Conservation (phyloP, 2,329 filamentous ascomycete species). For the Biscogniauxia sp. region DNA sequence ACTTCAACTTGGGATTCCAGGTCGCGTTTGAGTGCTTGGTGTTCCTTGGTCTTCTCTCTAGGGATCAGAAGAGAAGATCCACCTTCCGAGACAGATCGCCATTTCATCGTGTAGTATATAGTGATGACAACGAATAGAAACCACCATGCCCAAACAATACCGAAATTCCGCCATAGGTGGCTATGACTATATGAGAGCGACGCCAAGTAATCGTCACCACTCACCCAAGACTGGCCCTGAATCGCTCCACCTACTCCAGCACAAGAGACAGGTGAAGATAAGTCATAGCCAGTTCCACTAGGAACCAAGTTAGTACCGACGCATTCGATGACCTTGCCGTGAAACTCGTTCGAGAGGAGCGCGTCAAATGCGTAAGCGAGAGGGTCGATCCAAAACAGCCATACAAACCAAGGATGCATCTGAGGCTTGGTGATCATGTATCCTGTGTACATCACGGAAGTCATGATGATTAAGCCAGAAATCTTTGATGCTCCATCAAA, state of each 20-base stretch:
- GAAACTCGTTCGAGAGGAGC: conserved; percentile 61
- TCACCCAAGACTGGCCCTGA: conserved; percentile 50
- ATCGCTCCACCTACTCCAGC: conserved; percentile 51
- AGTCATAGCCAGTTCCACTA: conserved; percentile 40
- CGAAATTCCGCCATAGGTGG: conserved; percentile 61
- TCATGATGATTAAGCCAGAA: background rate
- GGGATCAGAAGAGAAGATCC: background rate
- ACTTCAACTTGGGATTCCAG: background rate
- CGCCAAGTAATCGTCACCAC: conserved; percentile 54
- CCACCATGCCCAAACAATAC: conserved; percentile 50
- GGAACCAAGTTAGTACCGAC: conserved; percentile 54
- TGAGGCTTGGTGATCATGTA: conserved; percentile 53
- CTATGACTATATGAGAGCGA: conserved; percentile 53
- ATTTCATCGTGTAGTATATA: conserved; percentile 38
- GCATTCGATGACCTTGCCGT: conserved; percentile 53
- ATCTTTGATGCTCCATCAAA: background rate
- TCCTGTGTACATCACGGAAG: conserved; percentile 28
- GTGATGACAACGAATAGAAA: conserved; percentile 46
- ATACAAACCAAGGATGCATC: conserved; percentile 55
- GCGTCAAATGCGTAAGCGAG: conserved; percentile 65
- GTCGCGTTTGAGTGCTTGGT: background rate
- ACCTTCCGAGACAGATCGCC: background rate
- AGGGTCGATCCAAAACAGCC: conserved; percentile 57
- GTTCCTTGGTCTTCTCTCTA: background rate
- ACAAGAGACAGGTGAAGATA: conserved; percentile 57